Evolutionary conservation across 2,329 filamentous ascomycete genomes (phyloP).

Genomic region (Pseudogymnoascus sp.): DNA sequence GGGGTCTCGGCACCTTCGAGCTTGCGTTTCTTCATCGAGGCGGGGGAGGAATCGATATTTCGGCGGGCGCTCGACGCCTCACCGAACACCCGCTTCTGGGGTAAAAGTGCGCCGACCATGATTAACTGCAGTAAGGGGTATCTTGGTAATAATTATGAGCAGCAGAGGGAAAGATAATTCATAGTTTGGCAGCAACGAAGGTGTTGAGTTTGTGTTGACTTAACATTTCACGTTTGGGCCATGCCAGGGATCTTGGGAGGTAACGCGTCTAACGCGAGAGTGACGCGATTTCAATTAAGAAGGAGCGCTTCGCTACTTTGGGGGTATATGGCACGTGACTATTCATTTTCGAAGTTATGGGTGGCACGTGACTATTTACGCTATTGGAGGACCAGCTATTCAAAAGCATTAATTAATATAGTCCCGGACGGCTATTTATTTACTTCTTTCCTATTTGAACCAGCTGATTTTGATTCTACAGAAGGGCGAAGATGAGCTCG

Average conservation of each 20-base stretch:
- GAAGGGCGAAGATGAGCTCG: too few relatives aligned
- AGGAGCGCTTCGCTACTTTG: background rate
- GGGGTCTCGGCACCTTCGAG: slow-evolving; percentile 57
- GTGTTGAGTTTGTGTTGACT: background rate
- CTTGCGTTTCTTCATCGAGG: slow-evolving; percentile 68
- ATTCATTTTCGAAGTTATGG: too few relatives aligned
- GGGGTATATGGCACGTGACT: background rate
- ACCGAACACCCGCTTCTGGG: slow-evolving; percentile 67
- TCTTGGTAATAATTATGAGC: background rate
- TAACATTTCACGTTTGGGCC: background rate
- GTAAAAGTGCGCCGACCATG: slow-evolving; percentile 39
- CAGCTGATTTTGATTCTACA: background rate
- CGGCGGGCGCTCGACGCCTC: slow-evolving; percentile 59
- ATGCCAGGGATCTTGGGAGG: background rate
- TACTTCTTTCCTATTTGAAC: background rate
- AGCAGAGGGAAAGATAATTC: background rate
- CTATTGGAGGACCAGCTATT: too few relatives aligned
- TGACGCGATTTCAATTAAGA: slow-evolving; percentile 8
- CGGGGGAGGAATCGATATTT: slow-evolving; percentile 51
- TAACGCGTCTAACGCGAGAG: slow-evolving; percentile 9
- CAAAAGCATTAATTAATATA: too few relatives aligned
- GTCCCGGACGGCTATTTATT: background rate
- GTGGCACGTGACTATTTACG: background rate
- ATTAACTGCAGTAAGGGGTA: slow-evolving; percentile 9
- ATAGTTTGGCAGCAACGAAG: background rate